phyloP scores from a whole-genome alignment of 148 eudicot genomes.

The Polygonum aviculare region DNA sequence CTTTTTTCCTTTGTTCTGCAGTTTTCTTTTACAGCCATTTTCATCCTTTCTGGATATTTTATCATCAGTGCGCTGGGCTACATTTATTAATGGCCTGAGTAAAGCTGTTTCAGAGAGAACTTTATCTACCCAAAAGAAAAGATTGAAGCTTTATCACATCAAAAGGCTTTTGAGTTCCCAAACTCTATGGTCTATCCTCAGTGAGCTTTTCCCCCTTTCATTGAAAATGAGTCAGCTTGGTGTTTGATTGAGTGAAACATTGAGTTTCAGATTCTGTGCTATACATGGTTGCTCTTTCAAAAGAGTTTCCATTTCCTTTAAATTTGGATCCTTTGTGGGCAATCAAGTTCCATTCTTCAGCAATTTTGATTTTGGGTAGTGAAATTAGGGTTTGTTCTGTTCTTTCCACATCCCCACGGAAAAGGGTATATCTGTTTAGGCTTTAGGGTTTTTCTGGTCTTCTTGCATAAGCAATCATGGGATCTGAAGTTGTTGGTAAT shows the following conservation, averaged over 20 bases:
- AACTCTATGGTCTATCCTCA: neutral
- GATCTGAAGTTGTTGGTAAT: constrained; percentile 63
- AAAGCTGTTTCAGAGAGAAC: neutral
- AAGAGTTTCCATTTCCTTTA: neutral
- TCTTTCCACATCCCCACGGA: neutral
- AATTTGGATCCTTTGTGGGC: neutral
- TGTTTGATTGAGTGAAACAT: neutral
- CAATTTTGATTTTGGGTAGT: neutral
- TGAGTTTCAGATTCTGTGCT: neutral
- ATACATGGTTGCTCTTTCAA: constrained; percentile 3
- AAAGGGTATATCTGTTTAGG: neutral
- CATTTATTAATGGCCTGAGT: neutral
- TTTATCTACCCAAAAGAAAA: neutral
- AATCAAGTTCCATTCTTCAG: neutral
- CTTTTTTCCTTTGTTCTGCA: neutral
- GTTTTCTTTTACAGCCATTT: neutral
- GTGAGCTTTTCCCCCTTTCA: neutral
- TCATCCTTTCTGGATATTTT: neutral
- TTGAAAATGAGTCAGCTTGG: neutral
- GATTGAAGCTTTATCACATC: neutral
- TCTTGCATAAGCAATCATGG: constrained; percentile 54
- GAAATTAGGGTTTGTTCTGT: neutral
- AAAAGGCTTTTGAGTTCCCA: neutral
- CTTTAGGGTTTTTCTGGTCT: constrained; percentile 12
- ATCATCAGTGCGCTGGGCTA: neutral